Evolutionary conservation across 1,284 basidiomycete species (phyloP), one percentile per base, ranked within the genome.

Genomic region (Pterulicium gracile): DNA sequence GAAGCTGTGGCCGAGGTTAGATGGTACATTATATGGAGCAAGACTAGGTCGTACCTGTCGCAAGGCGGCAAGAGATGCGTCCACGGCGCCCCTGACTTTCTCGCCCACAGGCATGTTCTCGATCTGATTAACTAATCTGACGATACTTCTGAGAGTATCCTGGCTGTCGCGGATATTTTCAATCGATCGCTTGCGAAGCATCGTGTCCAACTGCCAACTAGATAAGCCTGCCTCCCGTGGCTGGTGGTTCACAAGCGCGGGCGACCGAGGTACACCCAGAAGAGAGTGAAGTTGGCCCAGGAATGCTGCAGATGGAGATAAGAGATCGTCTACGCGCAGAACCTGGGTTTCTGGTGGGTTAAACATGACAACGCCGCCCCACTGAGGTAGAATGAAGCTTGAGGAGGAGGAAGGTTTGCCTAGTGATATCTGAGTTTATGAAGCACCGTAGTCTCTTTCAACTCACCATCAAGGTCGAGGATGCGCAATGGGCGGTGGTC

Each of bases 331-430:
- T 24, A 54, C 49, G 53, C 58, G 56, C 47, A 49, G 48, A 22
- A 55, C 48, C 22, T 64, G 56, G 14, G 61, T 20, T 5, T 7
- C 36, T 4, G 67, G 68, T 21, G 77, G 75, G 58, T 96, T 92
- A 54, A 81, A 66, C 45, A 98, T 73, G 46, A 88, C 76, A 42
- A 98, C 87, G 13, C 91, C 86, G 35, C 96, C 95, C 84, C 91
- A 96, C 63, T 98, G 95, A 0, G 96, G 95, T 1, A 96, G 72
- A 19, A 97, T 73, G 70, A 98, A 98, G 5, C 86, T 78, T 45
- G 68, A 75, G 2, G 75, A 79, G 19, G 60, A 58, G 15, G 71
- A 72, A 1, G 64, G 63, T 5, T 51, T 56, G 24, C 65, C 76
- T 79, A 55, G 49, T 4, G 17, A 39, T 36, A 40, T 42, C 44